Base-by-base conservation (phyloP, 2,329 filamentous ascomycete genomes). In the Verticillium nonalfalfae region DNA sequence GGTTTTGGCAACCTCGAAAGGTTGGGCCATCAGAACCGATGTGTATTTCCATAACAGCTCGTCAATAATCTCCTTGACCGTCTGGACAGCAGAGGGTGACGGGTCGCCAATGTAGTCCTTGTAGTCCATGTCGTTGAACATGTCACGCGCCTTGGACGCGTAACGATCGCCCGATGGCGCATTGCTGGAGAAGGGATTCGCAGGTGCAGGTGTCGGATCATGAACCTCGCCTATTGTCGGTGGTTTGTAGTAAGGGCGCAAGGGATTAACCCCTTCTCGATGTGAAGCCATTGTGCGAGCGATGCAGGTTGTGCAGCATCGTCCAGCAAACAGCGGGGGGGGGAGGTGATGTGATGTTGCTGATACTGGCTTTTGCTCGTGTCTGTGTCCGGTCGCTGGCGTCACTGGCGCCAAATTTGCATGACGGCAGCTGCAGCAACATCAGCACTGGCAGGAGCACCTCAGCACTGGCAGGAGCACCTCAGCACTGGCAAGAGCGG, bases 1-100 rank as follows among this genome's bases (percentile, higher is more conserved):
- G 14, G 89, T 95, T 82, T 97, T 98, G 71, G 94, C 93, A 62
- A 97, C 93, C 79, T 98, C 95, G 74, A 99, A 98, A 14, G 95
- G 95, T 76, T 99, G 95, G 60, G 92, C 90, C 72, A 97, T 88
- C 70, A 98, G 76, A 31, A 97, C 88, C 62, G 89, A 92, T 14
- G 89, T 90, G 77, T 99, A 99, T 72, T 95, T 94, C 88, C 93
- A 96, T 74, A 96, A 73, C 66, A 95, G 85, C 73, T 93, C 89
- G 72, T 98, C 93, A 57, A 97, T 72, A 63, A 96, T 78, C 65
- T 89, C 88, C 72, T 90, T 91, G 54, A 89, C 80, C 65, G 90
- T 90, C 67, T 91, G 89, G 11, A 92, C 82, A 34, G 87, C 83
- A 1, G 90, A 91, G 0, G 90, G 90, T 34, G 90, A 91, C 26